Evolutionary conservation across 2,329 filamentous ascomycete species (phyloP).

Genomic region (Aspergillus brunneoviolaceus): DNA sequence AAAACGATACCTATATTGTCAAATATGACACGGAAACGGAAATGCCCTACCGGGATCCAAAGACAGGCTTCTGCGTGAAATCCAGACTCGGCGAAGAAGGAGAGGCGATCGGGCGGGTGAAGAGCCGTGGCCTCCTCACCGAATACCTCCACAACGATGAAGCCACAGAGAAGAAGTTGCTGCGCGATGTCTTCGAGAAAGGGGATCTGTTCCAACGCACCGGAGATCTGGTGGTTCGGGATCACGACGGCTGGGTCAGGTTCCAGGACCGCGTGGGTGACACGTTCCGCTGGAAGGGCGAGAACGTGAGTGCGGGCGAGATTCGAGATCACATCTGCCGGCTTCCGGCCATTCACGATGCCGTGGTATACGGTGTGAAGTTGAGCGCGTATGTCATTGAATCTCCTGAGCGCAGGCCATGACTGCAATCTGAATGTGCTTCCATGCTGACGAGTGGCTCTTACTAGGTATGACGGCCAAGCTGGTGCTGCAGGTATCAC

Average conservation of each 20-base stretch:
- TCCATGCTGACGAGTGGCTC: background rate
- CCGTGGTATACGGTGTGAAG: slow-evolving; percentile 47
- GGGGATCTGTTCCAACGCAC: slow-evolving; percentile 49
- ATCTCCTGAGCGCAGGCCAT: background rate
- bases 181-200: slow-evolving; percentile 47
- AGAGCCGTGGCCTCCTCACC: slow-evolving; percentile 38
- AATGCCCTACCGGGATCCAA: slow-evolving; percentile 44
- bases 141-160: slow-evolving; percentile 45
- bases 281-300: slow-evolving; percentile 43
- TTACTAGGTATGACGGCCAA: slow-evolving; percentile 49
- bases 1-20: slow-evolving; percentile 46
- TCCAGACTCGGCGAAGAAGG: slow-evolving; percentile 43
- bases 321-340: slow-evolving; percentile 46
- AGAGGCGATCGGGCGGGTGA: slow-evolving; percentile 48
- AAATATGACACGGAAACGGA: slow-evolving; percentile 44
- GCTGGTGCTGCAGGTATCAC: slow-evolving; percentile 50
- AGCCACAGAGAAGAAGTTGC: slow-evolving; percentile 47
- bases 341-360: slow-evolving; percentile 43
- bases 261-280: slow-evolving; percentile 48
- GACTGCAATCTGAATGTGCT: background rate
- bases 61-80: slow-evolving; percentile 45
- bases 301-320: slow-evolving; percentile 50
- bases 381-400: slow-evolving; percentile 35
- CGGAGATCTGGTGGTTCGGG: slow-evolving; percentile 46
- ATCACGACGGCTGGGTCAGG: slow-evolving; percentile 44